These are phyloP conservation scores for Kappamyces sp. DNA, from an alignment of 192 early-diverging fungal genomes.

Conservation along the genomic window DNA sequence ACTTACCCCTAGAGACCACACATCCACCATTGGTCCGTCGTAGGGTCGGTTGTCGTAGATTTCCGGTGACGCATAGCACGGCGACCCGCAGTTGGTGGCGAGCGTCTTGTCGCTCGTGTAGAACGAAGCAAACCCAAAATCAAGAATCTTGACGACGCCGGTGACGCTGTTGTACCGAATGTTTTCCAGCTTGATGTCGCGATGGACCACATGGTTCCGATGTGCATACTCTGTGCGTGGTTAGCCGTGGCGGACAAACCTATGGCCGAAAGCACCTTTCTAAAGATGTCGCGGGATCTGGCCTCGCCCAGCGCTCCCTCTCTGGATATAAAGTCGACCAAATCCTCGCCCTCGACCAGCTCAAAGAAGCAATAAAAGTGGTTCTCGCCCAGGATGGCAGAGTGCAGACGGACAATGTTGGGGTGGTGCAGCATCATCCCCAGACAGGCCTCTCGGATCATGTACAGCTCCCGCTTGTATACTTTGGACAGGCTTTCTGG, in stretches of 20 bases:
- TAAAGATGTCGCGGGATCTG: slow-evolving; percentile 19
- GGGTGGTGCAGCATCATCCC: slow-evolving; percentile 30
- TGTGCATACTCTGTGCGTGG: slow-evolving; percentile 25
- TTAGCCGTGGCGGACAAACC: slow-evolving; percentile 10
- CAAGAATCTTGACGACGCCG: slow-evolving; percentile 21
- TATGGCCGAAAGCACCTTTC: slow-evolving; percentile 27
- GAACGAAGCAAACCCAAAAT: slow-evolving; percentile 39
- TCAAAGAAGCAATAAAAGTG: slow-evolving; percentile 44
- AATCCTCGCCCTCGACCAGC: slow-evolving; percentile 32
- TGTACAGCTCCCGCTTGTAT: slow-evolving; percentile 31
- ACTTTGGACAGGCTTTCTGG: slow-evolving; percentile 21
- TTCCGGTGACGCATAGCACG: slow-evolving; percentile 40
- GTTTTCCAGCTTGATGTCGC: slow-evolving; percentile 42
- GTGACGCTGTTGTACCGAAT: slow-evolving; percentile 20
- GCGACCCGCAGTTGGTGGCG: slow-evolving; percentile 30
- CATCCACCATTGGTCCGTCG: slow-evolving; percentile 22
- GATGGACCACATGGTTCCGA: slow-evolving; percentile 30
- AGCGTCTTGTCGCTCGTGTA: slow-evolving; percentile 19
- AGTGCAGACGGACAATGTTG: slow-evolving; percentile 29
- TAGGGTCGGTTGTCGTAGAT: slow-evolving; percentile 22
- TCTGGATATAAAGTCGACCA: slow-evolving; percentile 31
- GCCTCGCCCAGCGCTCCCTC: slow-evolving; percentile 21
- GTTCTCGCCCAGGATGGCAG: slow-evolving; percentile 28
- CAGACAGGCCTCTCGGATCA: slow-evolving; percentile 33
- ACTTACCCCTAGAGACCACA: slow-evolving; percentile 28